Evolutionary conservation across 176 grass and related monocot genomes (phyloP).

Genomic region (Oryza rufipogon): DNA sequence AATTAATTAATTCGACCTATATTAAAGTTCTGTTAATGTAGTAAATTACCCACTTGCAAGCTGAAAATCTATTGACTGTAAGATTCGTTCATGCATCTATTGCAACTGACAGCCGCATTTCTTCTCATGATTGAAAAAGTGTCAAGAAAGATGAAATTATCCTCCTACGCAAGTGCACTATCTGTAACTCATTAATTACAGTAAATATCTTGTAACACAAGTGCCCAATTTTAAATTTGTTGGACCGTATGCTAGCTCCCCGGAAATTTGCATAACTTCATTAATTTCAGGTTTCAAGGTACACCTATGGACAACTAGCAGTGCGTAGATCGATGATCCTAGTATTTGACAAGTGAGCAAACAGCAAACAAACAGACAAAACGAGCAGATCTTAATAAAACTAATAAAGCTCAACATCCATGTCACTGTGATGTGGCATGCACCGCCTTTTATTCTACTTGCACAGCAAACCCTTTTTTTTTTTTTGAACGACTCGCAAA

Average conservation of each 20-base stretch:
- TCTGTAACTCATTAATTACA: neutral
- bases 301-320: neutral
- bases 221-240: neutral
- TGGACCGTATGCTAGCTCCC: neutral
- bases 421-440: conserved; percentile 15
- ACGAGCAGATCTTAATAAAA: neutral
- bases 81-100: conserved; percentile 1
- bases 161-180: neutral
- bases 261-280: neutral
- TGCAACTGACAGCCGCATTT: neutral
- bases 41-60: neutral
- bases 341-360: conserved; percentile 7
- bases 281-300: neutral
- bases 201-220: neutral
- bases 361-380: conserved; percentile 36
- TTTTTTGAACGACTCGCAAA: neutral
- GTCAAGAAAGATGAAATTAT: neutral
- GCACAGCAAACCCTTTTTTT: neutral
- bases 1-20: neutral
- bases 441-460: neutral
- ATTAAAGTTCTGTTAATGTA: neutral
- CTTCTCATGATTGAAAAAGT: conserved; percentile 3
- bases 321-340: conserved; percentile 10
- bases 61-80: neutral
- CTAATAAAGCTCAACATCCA: neutral